Conservation (phyloP, 2,329 filamentous ascomycete genomes). For the Aphanocladium album region DNA sequence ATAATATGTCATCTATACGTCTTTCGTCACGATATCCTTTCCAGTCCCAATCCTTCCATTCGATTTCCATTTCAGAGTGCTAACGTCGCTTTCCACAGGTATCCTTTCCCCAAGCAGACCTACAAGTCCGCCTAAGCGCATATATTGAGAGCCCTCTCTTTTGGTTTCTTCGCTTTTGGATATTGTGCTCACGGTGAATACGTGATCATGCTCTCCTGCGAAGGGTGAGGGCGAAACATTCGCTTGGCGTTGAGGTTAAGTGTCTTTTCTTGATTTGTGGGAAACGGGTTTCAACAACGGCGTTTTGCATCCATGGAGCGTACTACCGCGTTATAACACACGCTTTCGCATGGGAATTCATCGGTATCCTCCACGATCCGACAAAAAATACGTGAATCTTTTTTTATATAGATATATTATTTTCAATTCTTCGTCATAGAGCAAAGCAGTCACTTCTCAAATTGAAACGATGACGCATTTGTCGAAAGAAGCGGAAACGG, state of each 20-base stretch:
- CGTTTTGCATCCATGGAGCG: slow-evolving; percentile 33
- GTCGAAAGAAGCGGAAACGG: neutral
- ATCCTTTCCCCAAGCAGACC: slow-evolving; percentile 75
- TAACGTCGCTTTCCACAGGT: slow-evolving; percentile 42
- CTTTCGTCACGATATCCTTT: neutral
- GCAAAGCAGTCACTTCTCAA: neutral
- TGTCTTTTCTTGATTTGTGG: slow-evolving; percentile 18
- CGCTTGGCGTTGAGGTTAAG: slow-evolving; percentile 38
- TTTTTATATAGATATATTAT: neutral
- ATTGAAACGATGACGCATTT: slow-evolving; percentile 1
- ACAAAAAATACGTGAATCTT: slow-evolving; percentile 18
- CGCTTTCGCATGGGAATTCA: slow-evolving; percentile 6
- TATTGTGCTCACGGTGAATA: slow-evolving; percentile 12
- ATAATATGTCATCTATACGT: slow-evolving; percentile 5
- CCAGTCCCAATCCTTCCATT: neutral
- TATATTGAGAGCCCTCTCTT: slow-evolving; percentile 11
- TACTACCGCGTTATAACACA: neutral
- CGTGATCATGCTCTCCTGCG: neutral
- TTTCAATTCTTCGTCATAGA: neutral
- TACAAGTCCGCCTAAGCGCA: slow-evolving; percentile 49
- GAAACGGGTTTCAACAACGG: slow-evolving; percentile 53
- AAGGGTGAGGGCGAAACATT: neutral
- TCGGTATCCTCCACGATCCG: slow-evolving; percentile 40
- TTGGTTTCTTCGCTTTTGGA: slow-evolving; percentile 13
- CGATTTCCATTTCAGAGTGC: neutral